A percentile compares a stretch with the other conserved stretches of the same genome.
Evolutionary conservation across 2,329 filamentous ascomycete genomes (phyloP).

Genomic region (Colletotrichum spinosum): DNA sequence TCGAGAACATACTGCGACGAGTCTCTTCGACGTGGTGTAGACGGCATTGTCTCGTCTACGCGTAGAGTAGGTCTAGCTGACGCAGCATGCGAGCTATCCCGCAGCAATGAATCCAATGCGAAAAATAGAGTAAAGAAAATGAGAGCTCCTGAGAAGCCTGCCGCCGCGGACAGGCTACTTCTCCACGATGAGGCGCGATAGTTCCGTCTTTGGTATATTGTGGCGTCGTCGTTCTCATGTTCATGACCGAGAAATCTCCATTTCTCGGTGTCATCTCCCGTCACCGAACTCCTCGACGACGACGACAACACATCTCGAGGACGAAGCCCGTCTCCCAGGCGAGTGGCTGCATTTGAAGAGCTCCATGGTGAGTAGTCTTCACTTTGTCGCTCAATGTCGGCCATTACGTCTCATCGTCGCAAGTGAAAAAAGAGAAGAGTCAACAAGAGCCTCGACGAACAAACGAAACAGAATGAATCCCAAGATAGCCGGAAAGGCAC

Average conservation of each 20-base stretch:
- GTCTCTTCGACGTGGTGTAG: conserved; percentile 43
- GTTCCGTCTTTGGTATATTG: not conserved
- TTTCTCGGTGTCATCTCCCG: conserved; percentile 19
- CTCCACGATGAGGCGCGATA: not conserved
- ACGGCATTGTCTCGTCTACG: conserved; percentile 8
- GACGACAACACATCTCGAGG: not conserved
- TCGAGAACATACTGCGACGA: conserved; percentile 68
- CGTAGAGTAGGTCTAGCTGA: conserved; percentile 1
- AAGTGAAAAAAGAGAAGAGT: conserved; percentile 1
- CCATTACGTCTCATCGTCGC: conserved; percentile 10
- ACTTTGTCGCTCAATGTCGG: conserved; percentile 19
- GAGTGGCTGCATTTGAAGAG: not conserved
- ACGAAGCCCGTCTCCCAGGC: not conserved
- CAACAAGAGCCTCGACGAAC: not conserved
- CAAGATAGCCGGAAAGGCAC: not conserved
- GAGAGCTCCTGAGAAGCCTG: not conserved
- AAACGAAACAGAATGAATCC: not conserved
- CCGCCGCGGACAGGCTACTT: not conserved
- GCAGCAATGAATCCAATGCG: not conserved
- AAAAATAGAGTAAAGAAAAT: conserved; percentile 20
- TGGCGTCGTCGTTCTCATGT: not conserved
- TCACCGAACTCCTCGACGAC: not conserved
- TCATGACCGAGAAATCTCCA: conserved; percentile 10
- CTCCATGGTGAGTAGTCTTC: conserved; percentile 1
- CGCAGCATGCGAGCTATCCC: not conserved